Conservation (phyloP, 768 basidiomycete genomes). For the Xerocomellus amylosporus region DNA sequence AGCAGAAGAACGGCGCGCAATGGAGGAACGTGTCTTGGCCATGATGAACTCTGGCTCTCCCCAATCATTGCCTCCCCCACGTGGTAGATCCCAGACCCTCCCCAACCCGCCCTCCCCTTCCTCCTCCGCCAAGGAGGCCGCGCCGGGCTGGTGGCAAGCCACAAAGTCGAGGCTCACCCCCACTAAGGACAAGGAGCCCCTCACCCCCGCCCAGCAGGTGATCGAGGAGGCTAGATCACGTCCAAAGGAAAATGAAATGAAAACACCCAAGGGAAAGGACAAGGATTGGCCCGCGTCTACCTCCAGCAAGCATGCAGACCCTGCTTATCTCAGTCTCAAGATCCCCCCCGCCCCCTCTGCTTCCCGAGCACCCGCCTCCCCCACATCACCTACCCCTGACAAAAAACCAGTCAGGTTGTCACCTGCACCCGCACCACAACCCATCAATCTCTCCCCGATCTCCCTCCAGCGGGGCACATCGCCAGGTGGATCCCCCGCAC, state of each 20-base stretch:
- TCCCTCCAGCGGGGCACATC: conserved; percentile 52
- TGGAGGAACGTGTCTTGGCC: conserved; percentile 75
- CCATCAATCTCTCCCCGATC: conserved; percentile 56
- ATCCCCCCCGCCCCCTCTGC: conserved; percentile 46
- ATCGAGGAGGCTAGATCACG: conserved; percentile 69
- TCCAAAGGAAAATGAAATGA: conserved; percentile 56
- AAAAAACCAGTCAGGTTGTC: conserved; percentile 30
- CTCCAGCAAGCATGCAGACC: conserved; percentile 54
- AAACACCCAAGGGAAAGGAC: conserved; percentile 39
- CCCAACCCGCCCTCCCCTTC: conserved; percentile 62
- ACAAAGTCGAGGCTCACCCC: conserved; percentile 77
- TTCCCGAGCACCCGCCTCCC: conserved; percentile 47
- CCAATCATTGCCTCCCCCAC: conserved; percentile 53
- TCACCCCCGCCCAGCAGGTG: conserved; percentile 85
- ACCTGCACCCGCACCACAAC: conserved; percentile 41
- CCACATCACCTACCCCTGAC: conserved; percentile 62
- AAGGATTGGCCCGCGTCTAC: conserved; percentile 58
- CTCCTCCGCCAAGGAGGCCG: conserved; percentile 58
- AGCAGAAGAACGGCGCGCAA: conserved; percentile 60
- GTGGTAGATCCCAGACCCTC: conserved; percentile 55
- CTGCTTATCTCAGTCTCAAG: conserved; percentile 55
- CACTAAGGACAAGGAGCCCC: conserved; percentile 65
- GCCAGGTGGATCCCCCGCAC: conserved; percentile 35
- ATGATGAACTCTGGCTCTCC: conserved; percentile 54
- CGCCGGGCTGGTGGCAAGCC: conserved; percentile 64